phyloP scores from a whole-genome alignment of 1,284 basidiomycete genomes.

The Pseudozyma hubeiensis region DNA sequence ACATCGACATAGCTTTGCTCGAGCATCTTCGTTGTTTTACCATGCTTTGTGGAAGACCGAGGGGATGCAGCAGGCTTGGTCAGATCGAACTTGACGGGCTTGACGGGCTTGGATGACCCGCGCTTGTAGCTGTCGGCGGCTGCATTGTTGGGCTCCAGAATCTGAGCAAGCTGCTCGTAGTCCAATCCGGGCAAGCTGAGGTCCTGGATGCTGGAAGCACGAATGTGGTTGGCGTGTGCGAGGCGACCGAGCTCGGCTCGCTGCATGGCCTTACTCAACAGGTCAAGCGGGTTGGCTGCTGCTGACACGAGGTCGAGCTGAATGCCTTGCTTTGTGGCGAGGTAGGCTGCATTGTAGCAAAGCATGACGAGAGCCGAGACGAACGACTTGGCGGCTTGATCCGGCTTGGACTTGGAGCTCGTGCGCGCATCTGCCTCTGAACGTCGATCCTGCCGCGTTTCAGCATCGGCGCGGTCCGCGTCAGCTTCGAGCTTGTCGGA shows the following conservation, averaged over 20 bases:
- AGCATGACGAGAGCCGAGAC: constrained; percentile 56
- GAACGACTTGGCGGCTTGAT: constrained; percentile 49
- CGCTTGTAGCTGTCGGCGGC: constrained; percentile 36
- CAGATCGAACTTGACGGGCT: not conserved
- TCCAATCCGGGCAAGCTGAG: constrained; percentile 36
- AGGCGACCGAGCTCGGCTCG: constrained; percentile 35
- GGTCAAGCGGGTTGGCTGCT: constrained; percentile 49
- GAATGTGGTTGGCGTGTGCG: constrained; percentile 38
- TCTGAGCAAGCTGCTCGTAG: constrained; percentile 48
- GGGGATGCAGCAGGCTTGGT: not conserved
- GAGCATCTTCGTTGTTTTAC: constrained; percentile 20
- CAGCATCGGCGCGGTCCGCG: not conserved
- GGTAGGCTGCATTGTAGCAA: constrained; percentile 54
- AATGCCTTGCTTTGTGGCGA: constrained; percentile 52
- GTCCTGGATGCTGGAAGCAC: constrained; percentile 24
- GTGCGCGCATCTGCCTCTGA: constrained; percentile 5
- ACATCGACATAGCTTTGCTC: constrained; percentile 60
- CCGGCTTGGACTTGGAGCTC: constrained; percentile 28
- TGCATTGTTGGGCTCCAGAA: constrained; percentile 40
- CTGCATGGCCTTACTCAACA: constrained; percentile 30
- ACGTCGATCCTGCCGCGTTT: not conserved
- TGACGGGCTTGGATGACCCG: constrained; percentile 8
- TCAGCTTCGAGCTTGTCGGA: constrained; percentile 1
- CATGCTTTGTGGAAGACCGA: not conserved
- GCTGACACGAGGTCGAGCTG: constrained; percentile 55